A percentile compares a stretch with the other conserved stretches of the same genome.
Evolutionary conservation across 371 early-diverging fungal genomes (phyloP).

Genomic region (Syncephalastrum racemosum): DNA sequence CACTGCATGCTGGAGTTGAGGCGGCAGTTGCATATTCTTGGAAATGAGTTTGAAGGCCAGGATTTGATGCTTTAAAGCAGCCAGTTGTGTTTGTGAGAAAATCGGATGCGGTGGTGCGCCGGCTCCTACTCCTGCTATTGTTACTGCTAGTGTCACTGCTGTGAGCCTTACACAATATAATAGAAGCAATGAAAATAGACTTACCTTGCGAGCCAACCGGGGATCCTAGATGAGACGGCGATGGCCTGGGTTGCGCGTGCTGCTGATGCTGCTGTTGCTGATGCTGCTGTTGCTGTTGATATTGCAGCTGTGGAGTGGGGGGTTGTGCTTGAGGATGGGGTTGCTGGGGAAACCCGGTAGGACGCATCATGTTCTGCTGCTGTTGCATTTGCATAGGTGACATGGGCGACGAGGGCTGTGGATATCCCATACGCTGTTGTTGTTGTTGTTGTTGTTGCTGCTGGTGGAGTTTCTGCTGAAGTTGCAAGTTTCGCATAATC

Average conservation of each 20-base stretch:
- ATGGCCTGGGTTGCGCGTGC: neutral
- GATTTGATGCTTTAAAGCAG: slow-evolving; percentile 76
- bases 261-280: slow-evolving; percentile 13
- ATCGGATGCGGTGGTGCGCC: slow-evolving; percentile 9
- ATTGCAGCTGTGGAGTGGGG: slow-evolving; percentile 13
- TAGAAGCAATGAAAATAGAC: neutral
- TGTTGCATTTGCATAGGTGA: slow-evolving; percentile 14
- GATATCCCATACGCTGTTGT: neutral
- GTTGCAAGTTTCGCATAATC: slow-evolving; percentile 37
- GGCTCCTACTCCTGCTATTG: neutral
- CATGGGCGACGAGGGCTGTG: slow-evolving; percentile 1
- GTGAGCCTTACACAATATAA: neutral
- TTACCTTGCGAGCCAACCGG: too few relatives aligned
- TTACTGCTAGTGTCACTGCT: neutral
- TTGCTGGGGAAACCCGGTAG: neutral
- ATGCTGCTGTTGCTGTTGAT: slow-evolving; percentile 12
- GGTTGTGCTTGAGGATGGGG: slow-evolving; percentile 5
- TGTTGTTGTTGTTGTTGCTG: slow-evolving; percentile 7
- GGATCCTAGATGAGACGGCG: too few relatives aligned
- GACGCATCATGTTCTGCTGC: neutral
- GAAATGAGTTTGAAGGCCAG: slow-evolving; percentile 79
- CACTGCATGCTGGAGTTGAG: slow-evolving; percentile 69
- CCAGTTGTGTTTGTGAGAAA: slow-evolving; percentile 66
- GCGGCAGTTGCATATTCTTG: slow-evolving; percentile 78
- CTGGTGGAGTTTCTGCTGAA: slow-evolving; percentile 1